Conservation (phyloP, 208 protist species). For the Leishmania major region DNA sequence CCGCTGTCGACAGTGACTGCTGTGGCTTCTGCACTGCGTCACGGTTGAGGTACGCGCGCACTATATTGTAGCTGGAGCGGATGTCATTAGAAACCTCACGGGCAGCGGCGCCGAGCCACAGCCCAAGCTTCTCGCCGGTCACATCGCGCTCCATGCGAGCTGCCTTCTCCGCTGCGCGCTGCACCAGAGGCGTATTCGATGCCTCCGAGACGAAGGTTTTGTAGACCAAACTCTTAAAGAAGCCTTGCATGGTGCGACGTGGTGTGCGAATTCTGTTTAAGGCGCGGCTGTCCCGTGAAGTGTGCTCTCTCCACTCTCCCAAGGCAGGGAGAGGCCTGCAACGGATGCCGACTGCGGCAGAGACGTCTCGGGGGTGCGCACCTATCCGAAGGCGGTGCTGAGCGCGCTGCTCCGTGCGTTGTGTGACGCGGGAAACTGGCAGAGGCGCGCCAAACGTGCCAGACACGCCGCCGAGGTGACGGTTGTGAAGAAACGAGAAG, state of each 20-base stretch:
- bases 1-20: not conserved
- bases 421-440: not conserved
- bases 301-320: not conserved
- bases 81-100: conserved; percentile 61
- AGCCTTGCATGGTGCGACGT: conserved; percentile 9
- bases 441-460: not conserved
- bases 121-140: conserved; percentile 39
- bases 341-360: not conserved
- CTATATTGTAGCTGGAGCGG: conserved; percentile 14
- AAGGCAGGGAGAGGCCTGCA: not conserved
- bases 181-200: conserved; percentile 39
- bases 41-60: conserved; percentile 8
- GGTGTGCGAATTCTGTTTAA: not conserved
- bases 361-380: not conserved
- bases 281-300: not conserved
- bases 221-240: conserved; percentile 10
- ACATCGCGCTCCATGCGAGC: conserved; percentile 43
- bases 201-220: conserved; percentile 33
- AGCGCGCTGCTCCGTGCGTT: not conserved
- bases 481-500: not conserved
- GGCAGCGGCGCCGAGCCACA: conserved; percentile 60
- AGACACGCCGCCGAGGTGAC: not conserved
- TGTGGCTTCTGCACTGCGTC: not conserved
- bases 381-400: not conserved
- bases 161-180: conserved; percentile 51